Evolutionary conservation across 169 alveolate genomes (phyloP).

Genomic region (Babesia bovis): DNA sequence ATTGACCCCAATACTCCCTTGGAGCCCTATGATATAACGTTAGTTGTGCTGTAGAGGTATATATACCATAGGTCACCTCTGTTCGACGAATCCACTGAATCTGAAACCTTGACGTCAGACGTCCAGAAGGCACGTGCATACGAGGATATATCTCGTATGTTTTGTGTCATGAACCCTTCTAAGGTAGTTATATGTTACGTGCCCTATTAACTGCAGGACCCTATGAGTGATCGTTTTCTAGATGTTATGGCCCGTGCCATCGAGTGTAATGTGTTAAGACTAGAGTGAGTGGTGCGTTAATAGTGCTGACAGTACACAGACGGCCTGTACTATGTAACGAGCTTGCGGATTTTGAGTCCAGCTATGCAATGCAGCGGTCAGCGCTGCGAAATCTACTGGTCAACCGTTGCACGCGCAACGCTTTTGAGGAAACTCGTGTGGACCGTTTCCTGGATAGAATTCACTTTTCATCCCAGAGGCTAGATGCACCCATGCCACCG

Average conservation of each 20-base stretch:
- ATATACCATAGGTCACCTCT: slow-evolving; percentile 25
- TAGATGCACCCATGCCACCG: slow-evolving; percentile 51
- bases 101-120: slow-evolving; percentile 57
- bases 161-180: slow-evolving; percentile 30
- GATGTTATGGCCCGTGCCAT: slow-evolving; percentile 61
- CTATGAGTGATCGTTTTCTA: slow-evolving; percentile 35
- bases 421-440: slow-evolving; percentile 61
- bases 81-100: slow-evolving; percentile 42
- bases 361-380: slow-evolving; percentile 65
- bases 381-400: slow-evolving; percentile 51
- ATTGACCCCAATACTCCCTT: slow-evolving; percentile 53
- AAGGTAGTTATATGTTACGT: neutral
- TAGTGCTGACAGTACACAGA: too few species aligned
- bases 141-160: slow-evolving; percentile 30
- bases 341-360: slow-evolving; percentile 44
- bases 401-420: slow-evolving; percentile 64
- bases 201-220: slow-evolving; percentile 20
- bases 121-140: slow-evolving; percentile 52
- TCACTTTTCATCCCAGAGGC: slow-evolving; percentile 26
- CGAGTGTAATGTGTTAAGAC: slow-evolving; percentile 33
- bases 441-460: slow-evolving; percentile 50
- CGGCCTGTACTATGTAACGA: slow-evolving; percentile 59
- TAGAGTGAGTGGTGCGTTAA: slow-evolving; percentile 65
- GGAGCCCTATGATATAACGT: slow-evolving; percentile 58
- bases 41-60: neutral